These are phyloP conservation scores for Lipomyces japonicus DNA, from an alignment of 805 yeast species.

Conservation along the genomic window DNA sequence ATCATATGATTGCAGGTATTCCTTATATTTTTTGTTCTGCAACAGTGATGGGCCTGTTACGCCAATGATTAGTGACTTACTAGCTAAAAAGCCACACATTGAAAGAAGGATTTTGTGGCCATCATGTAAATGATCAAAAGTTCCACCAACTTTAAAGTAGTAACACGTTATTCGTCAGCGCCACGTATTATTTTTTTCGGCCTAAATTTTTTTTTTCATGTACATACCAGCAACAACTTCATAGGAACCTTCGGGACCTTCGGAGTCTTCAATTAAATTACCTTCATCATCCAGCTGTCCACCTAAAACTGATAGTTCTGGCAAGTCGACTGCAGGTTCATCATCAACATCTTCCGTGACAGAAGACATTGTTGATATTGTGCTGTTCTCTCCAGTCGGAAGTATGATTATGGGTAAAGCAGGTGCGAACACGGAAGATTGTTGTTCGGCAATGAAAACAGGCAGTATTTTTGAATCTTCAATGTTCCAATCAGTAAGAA, in stretches of 20 bases:
- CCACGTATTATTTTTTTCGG: constrained; percentile 4
- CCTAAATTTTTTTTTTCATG: constrained; percentile 8
- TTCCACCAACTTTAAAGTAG: constrained; percentile 74
- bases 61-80: constrained; percentile 64
- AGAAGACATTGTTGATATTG: neutral
- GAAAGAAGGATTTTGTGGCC: constrained; percentile 88
- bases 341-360: constrained; percentile 8
- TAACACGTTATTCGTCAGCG: neutral
- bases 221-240: constrained; percentile 24
- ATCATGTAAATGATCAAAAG: constrained; percentile 93
- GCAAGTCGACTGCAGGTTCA: neutral
- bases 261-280: constrained; percentile 12
- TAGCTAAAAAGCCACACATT: constrained; percentile 61
- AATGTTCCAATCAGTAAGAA: too few relatives aligned
- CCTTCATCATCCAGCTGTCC: constrained; percentile 18
- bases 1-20: constrained; percentile 57
- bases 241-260: constrained; percentile 23
- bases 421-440: constrained; percentile 14
- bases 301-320: constrained; percentile 12
- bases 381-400: constrained; percentile 13
- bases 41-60: constrained; percentile 73
- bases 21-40: constrained; percentile 67
- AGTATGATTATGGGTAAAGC: constrained; percentile 26
- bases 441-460: constrained; percentile 22
- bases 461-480: constrained; percentile 22